phyloP scores from a whole-genome alignment of 805 yeast species.

The Barnettozyma siamensis region DNA sequence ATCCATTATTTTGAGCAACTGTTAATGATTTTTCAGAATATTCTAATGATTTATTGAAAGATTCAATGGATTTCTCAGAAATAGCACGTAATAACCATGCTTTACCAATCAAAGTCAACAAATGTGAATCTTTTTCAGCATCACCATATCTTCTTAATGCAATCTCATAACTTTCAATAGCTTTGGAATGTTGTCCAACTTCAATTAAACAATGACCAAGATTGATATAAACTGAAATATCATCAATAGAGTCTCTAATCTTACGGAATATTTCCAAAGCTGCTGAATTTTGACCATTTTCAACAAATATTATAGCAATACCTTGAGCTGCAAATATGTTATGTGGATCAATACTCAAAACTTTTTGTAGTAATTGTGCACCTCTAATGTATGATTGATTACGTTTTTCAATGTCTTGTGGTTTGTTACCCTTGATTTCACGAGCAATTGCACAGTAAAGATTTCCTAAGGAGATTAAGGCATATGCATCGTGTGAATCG shows the following conservation, averaged over 20 bases:
- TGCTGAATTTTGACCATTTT: conserved; percentile 62
- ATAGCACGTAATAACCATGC: conserved; percentile 83
- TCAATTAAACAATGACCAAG: conserved; percentile 85
- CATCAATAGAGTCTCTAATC: conserved; percentile 83
- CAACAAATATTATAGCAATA: conserved; percentile 87
- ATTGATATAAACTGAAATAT: conserved; percentile 76
- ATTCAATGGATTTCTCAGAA: conserved; percentile 57
- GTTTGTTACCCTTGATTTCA: conserved; percentile 49
- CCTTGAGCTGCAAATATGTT: conserved; percentile 98
- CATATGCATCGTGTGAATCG: conserved; percentile 86
- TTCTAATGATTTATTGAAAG: conserved; percentile 55
- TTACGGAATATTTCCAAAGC: conserved; percentile 87
- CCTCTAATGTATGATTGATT: conserved; percentile 80
- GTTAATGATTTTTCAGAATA: conserved; percentile 54
- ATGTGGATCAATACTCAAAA: conserved; percentile 71
- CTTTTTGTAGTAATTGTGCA: conserved; percentile 88
- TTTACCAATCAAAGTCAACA: conserved; percentile 70
- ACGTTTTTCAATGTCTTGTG: conserved; percentile 49
- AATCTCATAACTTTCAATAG: conserved; percentile 83
- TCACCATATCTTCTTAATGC: conserved; percentile 62
- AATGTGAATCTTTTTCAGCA: conserved; percentile 56
- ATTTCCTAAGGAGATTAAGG: conserved; percentile 85
- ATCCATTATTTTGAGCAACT: conserved; percentile 26
- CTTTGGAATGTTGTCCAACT: conserved; percentile 73
- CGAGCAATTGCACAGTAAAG: conserved; percentile 78